phyloP scores from a whole-genome alignment of 73 alveolate genomes.

The Paramecium caudatum region DNA sequence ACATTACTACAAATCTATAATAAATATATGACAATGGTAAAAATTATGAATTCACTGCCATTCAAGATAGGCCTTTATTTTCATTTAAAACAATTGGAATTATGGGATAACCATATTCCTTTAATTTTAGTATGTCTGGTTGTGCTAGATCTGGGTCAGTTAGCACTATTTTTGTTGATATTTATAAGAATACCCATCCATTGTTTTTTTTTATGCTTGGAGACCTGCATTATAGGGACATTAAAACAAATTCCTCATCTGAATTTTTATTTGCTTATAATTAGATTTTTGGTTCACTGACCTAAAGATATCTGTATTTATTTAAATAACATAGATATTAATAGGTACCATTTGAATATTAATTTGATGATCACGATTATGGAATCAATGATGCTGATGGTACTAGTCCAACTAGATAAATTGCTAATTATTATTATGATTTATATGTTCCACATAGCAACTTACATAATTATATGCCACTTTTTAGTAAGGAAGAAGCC shows the following conservation, averaged over 20 bases:
- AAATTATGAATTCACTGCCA: not conserved
- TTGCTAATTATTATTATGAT: conserved; percentile 23
- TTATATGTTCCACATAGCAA: conserved; percentile 57
- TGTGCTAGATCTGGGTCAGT: conserved; percentile 40
- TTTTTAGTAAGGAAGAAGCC: not conserved
- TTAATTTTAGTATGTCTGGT: conserved; percentile 47
- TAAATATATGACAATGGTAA: not conserved
- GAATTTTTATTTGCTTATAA: conserved; percentile 23
- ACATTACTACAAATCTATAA: not conserved
- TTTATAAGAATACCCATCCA: conserved; percentile 49
- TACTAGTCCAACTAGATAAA: conserved; percentile 32
- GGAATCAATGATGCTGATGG: conserved; percentile 60
- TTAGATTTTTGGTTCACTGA: not conserved
- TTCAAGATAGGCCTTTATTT: not conserved
- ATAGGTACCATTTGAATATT: conserved; percentile 44
- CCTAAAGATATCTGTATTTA: conserved; percentile 19
- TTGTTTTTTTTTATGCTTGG: conserved; percentile 31
- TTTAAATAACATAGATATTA: not conserved
- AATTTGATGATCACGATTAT: conserved; percentile 63
- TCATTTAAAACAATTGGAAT: conserved; percentile 14
- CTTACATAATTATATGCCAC: conserved; percentile 19
- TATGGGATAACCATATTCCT: not conserved
- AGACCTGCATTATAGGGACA: conserved; percentile 36
- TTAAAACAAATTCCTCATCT: not conserved
- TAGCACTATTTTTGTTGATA: not conserved